Conservation (phyloP, 169 alveolate genomes). For the Cryptosporidium viatorum region DNA sequence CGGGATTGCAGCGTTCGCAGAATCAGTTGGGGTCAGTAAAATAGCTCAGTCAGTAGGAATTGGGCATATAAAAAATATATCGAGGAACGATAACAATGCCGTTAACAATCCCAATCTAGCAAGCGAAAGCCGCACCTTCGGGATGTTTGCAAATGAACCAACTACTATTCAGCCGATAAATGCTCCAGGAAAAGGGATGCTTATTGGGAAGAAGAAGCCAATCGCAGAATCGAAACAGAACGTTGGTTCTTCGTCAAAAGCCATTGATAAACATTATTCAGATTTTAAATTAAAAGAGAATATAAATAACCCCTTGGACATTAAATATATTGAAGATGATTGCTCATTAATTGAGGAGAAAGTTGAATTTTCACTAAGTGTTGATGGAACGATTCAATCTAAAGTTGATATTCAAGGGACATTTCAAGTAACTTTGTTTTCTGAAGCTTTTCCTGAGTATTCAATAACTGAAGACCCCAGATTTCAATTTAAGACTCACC, state of each 20-base stretch:
- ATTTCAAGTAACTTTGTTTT: conserved; percentile 28
- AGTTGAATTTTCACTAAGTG: conserved; percentile 58
- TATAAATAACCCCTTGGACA: conserved; percentile 10
- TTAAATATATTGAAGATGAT: conserved; percentile 64
- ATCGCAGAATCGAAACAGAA: conserved; percentile 62
- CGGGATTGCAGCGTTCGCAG: conserved; percentile 76
- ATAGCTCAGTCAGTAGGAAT: conserved; percentile 54
- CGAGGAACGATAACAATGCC: background rate
- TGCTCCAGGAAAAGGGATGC: conserved; percentile 81
- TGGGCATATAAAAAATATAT: background rate
- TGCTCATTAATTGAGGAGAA: conserved; percentile 77
- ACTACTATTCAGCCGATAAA: conserved; percentile 26
- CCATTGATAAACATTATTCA: conserved; percentile 4
- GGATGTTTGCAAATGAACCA: background rate
- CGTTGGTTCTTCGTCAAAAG: background rate
- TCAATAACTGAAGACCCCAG: conserved; percentile 43
- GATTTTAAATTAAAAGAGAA: background rate
- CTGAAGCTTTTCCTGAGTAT: conserved; percentile 49
- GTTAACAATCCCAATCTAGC: background rate
- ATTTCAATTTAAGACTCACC: conserved; percentile 71
- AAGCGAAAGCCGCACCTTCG: background rate
- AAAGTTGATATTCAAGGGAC: conserved; percentile 64
- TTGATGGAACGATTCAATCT: conserved; percentile 76
- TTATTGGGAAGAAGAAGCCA: conserved; percentile 79
- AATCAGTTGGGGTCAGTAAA: conserved; percentile 63